Conservation (phyloP, 345 rosid species). For the Salix caprea region DNA sequence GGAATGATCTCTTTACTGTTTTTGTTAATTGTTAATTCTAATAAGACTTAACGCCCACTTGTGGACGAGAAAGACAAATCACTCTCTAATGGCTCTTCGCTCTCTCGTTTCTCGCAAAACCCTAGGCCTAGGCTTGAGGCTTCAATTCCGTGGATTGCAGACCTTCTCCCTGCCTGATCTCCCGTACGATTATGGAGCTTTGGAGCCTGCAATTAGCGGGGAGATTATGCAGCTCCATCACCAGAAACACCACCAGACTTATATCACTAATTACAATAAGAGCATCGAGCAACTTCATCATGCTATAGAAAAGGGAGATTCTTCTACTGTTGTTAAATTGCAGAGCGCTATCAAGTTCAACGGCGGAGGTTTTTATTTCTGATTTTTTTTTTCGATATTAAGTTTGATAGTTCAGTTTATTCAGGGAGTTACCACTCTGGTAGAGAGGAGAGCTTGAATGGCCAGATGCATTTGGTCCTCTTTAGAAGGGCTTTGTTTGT, state of each 20-base stretch:
- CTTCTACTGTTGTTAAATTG: slow-evolving; percentile 57
- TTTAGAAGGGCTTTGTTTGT: too few relatives aligned
- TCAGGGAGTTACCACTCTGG: background rate
- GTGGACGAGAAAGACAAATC: too few relatives aligned
- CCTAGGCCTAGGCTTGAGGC: slow-evolving; percentile 19
- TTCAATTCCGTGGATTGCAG: slow-evolving; percentile 36
- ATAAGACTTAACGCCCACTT: too few relatives aligned
- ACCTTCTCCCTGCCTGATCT: slow-evolving; percentile 89
- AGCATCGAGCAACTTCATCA: slow-evolving; percentile 74
- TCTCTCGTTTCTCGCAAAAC: slow-evolving; percentile 35
- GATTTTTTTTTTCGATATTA: background rate
- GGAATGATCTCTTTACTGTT: too few relatives aligned
- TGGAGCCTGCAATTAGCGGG: slow-evolving; percentile 89
- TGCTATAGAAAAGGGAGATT: slow-evolving; percentile 60
- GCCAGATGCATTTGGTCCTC: background rate
- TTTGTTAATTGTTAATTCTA: too few relatives aligned
- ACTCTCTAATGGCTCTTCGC: slow-evolving; percentile 59
- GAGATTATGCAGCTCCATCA: slow-evolving; percentile 97
- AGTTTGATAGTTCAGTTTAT: background rate
- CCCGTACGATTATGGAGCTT: slow-evolving; percentile 73
- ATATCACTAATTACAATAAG: slow-evolving; percentile 82
- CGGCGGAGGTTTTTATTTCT: slow-evolving; percentile 63
- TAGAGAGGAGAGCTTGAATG: background rate
- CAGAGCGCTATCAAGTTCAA: slow-evolving; percentile 96
- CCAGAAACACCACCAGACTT: slow-evolving; percentile 95